These are phyloP conservation scores for Rhizopogon vulgaris DNA, from an alignment of 768 basidiomycete species.

Conservation along the genomic window DNA sequence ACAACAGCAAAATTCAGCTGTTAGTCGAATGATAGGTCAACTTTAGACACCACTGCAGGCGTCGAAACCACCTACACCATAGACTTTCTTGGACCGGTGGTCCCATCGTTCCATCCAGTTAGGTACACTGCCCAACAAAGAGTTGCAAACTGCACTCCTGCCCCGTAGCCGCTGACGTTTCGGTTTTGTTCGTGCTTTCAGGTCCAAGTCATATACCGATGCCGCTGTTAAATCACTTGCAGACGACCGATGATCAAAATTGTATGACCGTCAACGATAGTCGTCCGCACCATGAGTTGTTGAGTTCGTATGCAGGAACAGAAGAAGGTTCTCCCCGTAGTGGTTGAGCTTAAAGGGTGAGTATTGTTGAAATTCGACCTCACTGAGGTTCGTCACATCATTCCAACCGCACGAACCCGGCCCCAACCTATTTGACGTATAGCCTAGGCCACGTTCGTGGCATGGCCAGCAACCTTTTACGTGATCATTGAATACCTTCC, in stretches of 20 bases:
- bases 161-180: slow-evolving; percentile 8
- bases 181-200: slow-evolving; percentile 1
- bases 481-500: no score
- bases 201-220: background rate
- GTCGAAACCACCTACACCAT: slow-evolving; percentile 28
- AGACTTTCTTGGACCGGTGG: slow-evolving; percentile 61
- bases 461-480: no score
- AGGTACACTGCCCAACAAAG: slow-evolving; percentile 55
- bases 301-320: background rate
- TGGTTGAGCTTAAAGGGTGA: background rate
- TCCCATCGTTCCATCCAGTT: slow-evolving; percentile 75
- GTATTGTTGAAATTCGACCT: no score
- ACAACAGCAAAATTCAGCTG: slow-evolving; percentile 48
- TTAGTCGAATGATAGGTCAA: slow-evolving; percentile 2
- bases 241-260: background rate
- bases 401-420: no score
- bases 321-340: background rate
- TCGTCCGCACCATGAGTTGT: background rate
- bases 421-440: no score
- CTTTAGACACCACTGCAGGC: background rate
- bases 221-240: background rate
- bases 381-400: no score
- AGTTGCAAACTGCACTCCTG: slow-evolving; percentile 43
- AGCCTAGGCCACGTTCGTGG: no score
- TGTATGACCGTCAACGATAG: no score